Base-by-base conservation (phyloP, 2,329 filamentous ascomycete genomes). In the Ampelomyces quisqualis region DNA sequence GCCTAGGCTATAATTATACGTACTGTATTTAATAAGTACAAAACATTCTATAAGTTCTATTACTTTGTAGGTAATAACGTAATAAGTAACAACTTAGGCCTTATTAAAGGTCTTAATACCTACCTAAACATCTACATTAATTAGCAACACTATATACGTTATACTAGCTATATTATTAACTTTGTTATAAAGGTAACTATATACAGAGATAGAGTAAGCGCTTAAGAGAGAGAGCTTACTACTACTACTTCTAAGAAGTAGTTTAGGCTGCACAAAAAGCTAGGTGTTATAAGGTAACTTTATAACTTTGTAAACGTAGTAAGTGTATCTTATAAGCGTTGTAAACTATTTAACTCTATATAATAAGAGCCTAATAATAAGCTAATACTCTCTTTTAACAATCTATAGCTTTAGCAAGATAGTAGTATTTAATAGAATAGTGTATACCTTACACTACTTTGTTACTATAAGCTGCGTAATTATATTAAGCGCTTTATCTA, bases 361-460 rank as follows among this genome's bases (percentile, higher is more conserved):
- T 15, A 35, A 13, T 31, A 19, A 14, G 33, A 41, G 28, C 14
- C 11, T 14, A 10, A 24, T 8, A 14, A 41, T 13, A 10, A 35
- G 24, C 8, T 2, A 8, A 17, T 36, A 10, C 18, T 5, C 28
- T 34, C 32, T 11, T 41, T 30, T 11, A 30, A 35, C 8, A 41
- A 24, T 14, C 32, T 41, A 6, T 11, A 36, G 18, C 19, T 41
- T 8, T 26, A 21, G 7, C 29, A 49, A 14, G 36, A 43, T 33
- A 33, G 33, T 29, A 39, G 46, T 13, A 28, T 43, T 7, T 11
- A 36, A 17, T 49, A 30, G 46, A 13, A 47, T 26, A 33, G 18
- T 18, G 32, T 38, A 9, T 47, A 44, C 18, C 31, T 34, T 10
- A 47, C 44, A 32, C 35, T 43, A 8, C 19, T 49, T 5, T 34